Evolutionary conservation across 257 asterid genomes (phyloP), one percentile per base, ranked within the genome.

Genomic region (Penstemon newberryi): DNA sequence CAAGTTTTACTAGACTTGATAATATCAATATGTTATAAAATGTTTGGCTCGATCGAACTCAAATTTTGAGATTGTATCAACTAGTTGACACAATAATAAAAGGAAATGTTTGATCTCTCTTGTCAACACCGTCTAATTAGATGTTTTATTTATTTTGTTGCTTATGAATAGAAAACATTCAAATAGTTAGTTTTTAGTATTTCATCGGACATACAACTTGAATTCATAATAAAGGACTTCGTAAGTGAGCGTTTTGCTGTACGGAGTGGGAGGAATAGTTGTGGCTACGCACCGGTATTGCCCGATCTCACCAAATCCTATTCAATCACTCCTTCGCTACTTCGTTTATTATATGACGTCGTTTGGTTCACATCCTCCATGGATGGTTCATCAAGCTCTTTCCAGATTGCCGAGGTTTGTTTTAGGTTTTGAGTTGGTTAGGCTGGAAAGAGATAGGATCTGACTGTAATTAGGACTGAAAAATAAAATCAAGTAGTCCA

Each of bases 361-460:
- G 98, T 94, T n/a, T 91, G 99, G 99, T 96, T 94, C 63, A 87
- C 93, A 49, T 94, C 57, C 99, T 94, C 67, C 99, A 94, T 56
- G 86, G 95, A 71, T 94, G 99, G 99, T 94, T 91, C 77, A 87
- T 94, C 70, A 94, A 91, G 79, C 80, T 82, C 65, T 54, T 82
- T 63, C 93, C 98, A 36, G 89, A 91, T 43, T 82, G 91, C 78
- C 75, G 79, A 83, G 99, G 99, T 87, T 12, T 18, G 15, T 6
- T 47, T 47, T 8, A 15, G 53, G 53, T 47, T 47, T 47, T 9
- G 50, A 6, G 50, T 4, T 45, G 6, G 6, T 2, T 45, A 15
- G 8, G 9, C 50, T 11, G 50, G 3, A 47, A 7, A 47, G 53
- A 47, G 7, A 25, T 6, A 55, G 60, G 60, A 55, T 55, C 41